Evolutionary conservation across 169 alveolate species (phyloP).

Genomic region (Plasmodium sp.): DNA sequence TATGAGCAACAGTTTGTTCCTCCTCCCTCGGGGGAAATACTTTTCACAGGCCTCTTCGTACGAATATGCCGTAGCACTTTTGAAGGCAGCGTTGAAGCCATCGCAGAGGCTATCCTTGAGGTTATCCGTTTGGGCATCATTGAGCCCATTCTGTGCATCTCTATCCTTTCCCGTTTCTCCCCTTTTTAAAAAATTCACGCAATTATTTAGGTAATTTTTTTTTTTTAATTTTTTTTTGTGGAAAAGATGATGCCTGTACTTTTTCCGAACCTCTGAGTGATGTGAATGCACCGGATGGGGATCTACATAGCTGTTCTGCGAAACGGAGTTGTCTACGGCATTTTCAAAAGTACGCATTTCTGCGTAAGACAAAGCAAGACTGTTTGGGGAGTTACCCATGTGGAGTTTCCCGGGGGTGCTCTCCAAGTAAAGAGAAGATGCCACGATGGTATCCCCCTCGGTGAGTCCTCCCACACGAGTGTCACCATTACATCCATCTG

Average conservation of each 20-base stretch:
- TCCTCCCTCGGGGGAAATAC: conserved; percentile 13
- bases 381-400: neutral
- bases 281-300: neutral
- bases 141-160: neutral
- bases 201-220: neutral
- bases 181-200: neutral
- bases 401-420: neutral
- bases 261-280: neutral
- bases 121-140: neutral
- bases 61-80: conserved; percentile 9
- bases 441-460: neutral
- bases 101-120: neutral
- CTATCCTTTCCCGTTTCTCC: neutral
- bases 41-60: conserved; percentile 59
- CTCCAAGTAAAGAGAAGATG: neutral
- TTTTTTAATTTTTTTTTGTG: conserved; percentile 6
- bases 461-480: neutral
- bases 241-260: neutral
- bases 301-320: neutral
- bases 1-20: conserved; percentile 41
- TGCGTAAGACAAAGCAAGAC: neutral
- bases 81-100: neutral
- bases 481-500: neutral
- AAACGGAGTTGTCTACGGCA: neutral
- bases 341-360: neutral